Base-by-base conservation (phyloP, 139 green algal species). In the Chlamydomonas schloesseri region DNA sequence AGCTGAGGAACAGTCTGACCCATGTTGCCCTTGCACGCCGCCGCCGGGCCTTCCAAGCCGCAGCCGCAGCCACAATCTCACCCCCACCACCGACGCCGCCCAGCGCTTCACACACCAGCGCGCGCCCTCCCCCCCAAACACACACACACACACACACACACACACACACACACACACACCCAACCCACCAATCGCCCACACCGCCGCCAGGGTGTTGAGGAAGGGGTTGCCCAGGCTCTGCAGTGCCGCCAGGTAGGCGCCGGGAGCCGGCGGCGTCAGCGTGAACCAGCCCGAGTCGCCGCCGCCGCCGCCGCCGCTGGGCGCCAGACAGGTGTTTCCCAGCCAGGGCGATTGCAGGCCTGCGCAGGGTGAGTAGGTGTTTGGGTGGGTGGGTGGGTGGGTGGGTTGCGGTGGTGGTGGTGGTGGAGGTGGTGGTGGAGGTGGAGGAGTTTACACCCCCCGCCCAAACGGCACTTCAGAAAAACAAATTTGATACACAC, bases 171-270 rank as follows among this genome's bases (percentile, higher is more conserved):
- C 55, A 42, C 65, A 36, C 26, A 70, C n/a, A 11, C 8, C 65
- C 29, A 42, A 76, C 76, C 53, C 37, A 83, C 76, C 76, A 0
- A 46, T 23, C 2, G 76, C 76, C 76, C 76, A 83, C 60, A 83
- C 60, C 20, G 37, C 60, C 26, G 76, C 70, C n/a, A 83, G 37
- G 36, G 62, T 10, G 60, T 62, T 62, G 23, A 73, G 53, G 76
- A 72, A 82, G 76, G 76, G 28, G 29, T 46, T 6, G 21, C 26
- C 6, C 37, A 10, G 0, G 77, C 60, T 73, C 29, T 65, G 77
- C 46, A 84, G 15, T 2, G 34, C 77, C 9, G 77, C 77, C 62
- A 84, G 77, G 65, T 84, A 84, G 53, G 77, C 77, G 55, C 77
- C 77, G n/a, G 77, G 77, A 18, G 64, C 77, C 29, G 77, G 77